Percentiles rank a stretch among this genome's conserved stretches.
phyloP scores from a whole-genome alignment of 768 basidiomycete species.

The Naganishia vishniacii region DNA sequence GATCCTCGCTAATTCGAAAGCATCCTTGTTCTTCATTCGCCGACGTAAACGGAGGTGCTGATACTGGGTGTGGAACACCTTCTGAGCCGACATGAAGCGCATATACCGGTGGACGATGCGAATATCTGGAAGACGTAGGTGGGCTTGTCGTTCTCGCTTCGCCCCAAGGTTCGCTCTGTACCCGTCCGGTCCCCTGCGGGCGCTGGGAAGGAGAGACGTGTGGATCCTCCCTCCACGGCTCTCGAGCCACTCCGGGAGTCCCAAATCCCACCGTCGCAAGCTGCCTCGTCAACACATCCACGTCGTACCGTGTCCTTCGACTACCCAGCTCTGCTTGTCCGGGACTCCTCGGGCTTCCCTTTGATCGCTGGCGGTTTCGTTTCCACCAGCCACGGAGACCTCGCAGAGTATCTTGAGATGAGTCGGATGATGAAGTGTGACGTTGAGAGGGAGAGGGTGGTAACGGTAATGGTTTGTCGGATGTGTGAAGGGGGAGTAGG shows the following conservation, averaged over 20 bases:
- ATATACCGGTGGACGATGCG: background rate
- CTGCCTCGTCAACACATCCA: conserved; percentile 13
- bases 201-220: background rate
- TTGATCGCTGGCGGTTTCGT: background rate
- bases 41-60: background rate
- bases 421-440: background rate
- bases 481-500: background rate
- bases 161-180: background rate
- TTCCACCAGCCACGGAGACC: conserved; percentile 25
- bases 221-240: background rate
- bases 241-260: background rate
- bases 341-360: background rate
- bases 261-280: conserved; percentile 2
- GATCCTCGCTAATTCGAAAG: no score
- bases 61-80: background rate
- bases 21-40: no score
- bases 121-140: background rate
- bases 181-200: background rate
- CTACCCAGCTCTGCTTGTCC: conserved; percentile 10
- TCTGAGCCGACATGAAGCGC: conserved; percentile 4
- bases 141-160: background rate
- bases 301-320: conserved; percentile 5
- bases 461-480: background rate
- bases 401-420: background rate
- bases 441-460: background rate